Percentiles rank a stretch among this genome's conserved stretches.
Conservation (phyloP, 2,329 filamentous ascomycete species). For the Triangularia verruculosa region DNA sequence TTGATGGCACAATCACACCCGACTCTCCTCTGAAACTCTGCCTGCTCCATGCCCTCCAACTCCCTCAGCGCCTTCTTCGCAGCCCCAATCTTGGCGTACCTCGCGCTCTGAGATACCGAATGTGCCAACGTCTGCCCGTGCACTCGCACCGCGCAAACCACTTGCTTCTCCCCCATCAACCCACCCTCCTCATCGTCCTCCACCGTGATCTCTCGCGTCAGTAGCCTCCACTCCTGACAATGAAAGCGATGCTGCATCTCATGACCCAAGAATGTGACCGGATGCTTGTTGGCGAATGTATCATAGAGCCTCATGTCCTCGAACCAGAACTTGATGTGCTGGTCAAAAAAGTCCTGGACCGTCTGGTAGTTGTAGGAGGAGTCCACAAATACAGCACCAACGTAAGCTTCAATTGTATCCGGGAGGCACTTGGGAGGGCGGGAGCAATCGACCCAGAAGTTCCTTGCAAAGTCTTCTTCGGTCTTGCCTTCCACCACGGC, state of each 20-base stretch:
- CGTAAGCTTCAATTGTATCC: conserved; percentile 83
- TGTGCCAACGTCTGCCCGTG: conserved; percentile 68
- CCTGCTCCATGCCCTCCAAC: conserved; percentile 44
- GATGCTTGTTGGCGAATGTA: conserved; percentile 80
- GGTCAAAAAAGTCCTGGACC: conserved; percentile 75
- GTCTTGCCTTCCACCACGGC: conserved; percentile 35
- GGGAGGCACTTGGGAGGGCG: conserved; percentile 72
- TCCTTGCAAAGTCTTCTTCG: conserved; percentile 45
- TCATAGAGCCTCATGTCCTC: conserved; percentile 85
- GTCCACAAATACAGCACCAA: conserved; percentile 91
- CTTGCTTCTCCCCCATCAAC: conserved; percentile 31
- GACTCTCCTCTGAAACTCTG: conserved; percentile 59
- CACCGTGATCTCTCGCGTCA: conserved; percentile 47
- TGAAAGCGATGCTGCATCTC: conserved; percentile 62
- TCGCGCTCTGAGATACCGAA: conserved; percentile 58
- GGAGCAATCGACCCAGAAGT: conserved; percentile 67
- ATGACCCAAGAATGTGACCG: conserved; percentile 69
- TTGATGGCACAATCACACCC: conserved; percentile 59
- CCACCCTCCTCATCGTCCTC: conserved; percentile 27
- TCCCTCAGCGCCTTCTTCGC: conserved; percentile 56
- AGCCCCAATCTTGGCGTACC: conserved; percentile 70
- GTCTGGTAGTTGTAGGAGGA: conserved; percentile 71
- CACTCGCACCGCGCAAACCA: conserved; percentile 72
- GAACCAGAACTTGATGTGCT: conserved; percentile 74
- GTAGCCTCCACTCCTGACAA: conserved; percentile 59